Base-by-base conservation (phyloP, 768 basidiomycete genomes). In the Termitomyces sp. region DNA sequence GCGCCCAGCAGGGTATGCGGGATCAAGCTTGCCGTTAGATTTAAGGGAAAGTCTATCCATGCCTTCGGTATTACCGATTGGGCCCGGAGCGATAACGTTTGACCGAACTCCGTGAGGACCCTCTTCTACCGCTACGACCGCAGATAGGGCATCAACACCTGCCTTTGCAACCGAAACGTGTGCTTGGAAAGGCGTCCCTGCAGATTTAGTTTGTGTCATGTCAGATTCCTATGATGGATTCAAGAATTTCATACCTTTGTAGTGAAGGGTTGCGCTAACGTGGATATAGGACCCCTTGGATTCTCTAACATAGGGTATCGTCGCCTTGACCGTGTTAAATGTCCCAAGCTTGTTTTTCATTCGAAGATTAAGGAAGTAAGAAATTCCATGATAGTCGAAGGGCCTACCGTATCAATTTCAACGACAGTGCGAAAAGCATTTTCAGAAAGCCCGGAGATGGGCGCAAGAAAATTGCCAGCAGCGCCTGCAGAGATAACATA, bases 131-230 rank as follows among this genome's bases (percentile, higher is more conserved):
- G 95, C 94, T 28, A 98, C 73, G 3, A 92, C 94, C 1, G 81
- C 79, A 55, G 90, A 92, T 5, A 94, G 77, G 0, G 94, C 93
- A 68, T 99, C 95, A 36, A 98, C 84, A 18, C 82, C 96, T 0
- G 96, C 94, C 71, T 98, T 99, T 24, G 95, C 95, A 9, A 94
- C 92, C 13, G 92, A 92, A 13, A 96, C 93, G 66, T 98, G 96
- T 8, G 84, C 92, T 72, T 98, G 95, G 70, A 86, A 92, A 0
- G 92, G 90, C 8, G 85, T 85, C 12, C 78, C 92, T 90, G 54
- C 29, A 39, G 12, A 45, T n/a, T 16, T 13, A 36, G 22, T 29
- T 51, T n/a, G 9, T 33, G 36, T 53, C n/a, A 29, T 16, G 5
- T 29, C 36, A 52, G 26, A 3, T 41, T 53, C 12, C 36, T 15